These are phyloP conservation scores for Stenocarpella maydis DNA, from an alignment of 2,329 filamentous ascomycete genomes.

Conservation along the genomic window DNA sequence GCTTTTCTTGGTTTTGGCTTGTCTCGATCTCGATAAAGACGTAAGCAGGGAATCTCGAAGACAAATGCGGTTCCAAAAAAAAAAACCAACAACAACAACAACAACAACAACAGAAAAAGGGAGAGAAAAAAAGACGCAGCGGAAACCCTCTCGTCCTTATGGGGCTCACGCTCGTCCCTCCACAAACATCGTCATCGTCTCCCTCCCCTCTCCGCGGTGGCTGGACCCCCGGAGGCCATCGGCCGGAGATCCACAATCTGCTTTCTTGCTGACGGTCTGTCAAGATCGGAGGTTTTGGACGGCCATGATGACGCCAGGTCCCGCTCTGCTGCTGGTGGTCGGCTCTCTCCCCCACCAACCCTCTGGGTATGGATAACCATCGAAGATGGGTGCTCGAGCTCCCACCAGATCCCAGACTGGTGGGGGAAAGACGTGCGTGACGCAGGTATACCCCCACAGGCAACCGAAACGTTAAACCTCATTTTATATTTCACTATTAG, in stretches of 20 bases:
- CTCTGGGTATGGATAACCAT: not conserved
- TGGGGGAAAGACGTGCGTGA: not conserved
- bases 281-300: slow-evolving; percentile 16
- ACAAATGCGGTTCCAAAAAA: not conserved
- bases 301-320: slow-evolving; percentile 16
- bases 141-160: slow-evolving; percentile 1
- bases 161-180: not conserved
- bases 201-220: not conserved
- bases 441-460: not conserved
- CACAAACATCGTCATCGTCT: slow-evolving; percentile 5
- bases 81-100: too few relatives aligned
- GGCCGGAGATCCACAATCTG: slow-evolving; percentile 9
- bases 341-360: not conserved
- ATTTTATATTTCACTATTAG: too few relatives aligned
- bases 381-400: not conserved
- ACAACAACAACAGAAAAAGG: too few relatives aligned
- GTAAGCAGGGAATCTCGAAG: not conserved
- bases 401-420: slow-evolving; percentile 12
- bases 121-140: not conserved
- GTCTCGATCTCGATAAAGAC: not conserved
- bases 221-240: not conserved
- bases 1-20: not conserved
- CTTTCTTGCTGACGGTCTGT: not conserved
- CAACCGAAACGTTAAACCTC: not conserved
- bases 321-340: not conserved